phyloP scores from a whole-genome alignment of 1,139 yeast genomes.

The Zygoascus meyerae region DNA sequence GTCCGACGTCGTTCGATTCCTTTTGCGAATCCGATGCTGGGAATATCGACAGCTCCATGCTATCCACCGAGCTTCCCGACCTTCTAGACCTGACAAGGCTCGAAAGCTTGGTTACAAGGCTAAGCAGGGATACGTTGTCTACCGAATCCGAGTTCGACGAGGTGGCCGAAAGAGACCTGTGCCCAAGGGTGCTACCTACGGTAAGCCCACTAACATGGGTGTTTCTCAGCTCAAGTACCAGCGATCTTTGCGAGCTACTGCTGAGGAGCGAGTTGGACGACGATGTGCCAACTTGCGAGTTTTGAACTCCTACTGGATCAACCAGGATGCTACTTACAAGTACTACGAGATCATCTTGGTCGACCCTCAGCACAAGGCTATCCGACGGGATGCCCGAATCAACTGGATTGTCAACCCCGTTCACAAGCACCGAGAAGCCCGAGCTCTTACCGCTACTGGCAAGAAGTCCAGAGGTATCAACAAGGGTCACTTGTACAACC shows the following conservation, averaged over 20 bases:
- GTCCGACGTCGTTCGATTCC: slow-evolving; percentile 98
- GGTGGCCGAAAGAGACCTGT: slow-evolving; percentile 99
- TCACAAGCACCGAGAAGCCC: slow-evolving; percentile 99
- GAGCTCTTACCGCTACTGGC: slow-evolving; percentile 98
- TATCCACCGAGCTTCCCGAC: slow-evolving; percentile 98
- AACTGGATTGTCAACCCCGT: slow-evolving; percentile 99
- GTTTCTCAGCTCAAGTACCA: slow-evolving; percentile 99
- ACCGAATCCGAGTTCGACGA: slow-evolving; percentile 99
- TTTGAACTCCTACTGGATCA: slow-evolving; percentile 98
- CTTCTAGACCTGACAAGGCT: slow-evolving; percentile 99
- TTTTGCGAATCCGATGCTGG: slow-evolving; percentile 99
- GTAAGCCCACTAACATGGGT: slow-evolving; percentile 99
- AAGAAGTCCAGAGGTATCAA: slow-evolving; percentile 99
- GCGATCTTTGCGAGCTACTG: slow-evolving; percentile 95
- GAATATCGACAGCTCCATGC: slow-evolving; percentile 99
- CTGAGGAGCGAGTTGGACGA: slow-evolving; percentile 99
- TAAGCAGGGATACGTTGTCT: slow-evolving; percentile 98
- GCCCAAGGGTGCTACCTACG: slow-evolving; percentile 99
- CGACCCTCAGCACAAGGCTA: slow-evolving; percentile 97
- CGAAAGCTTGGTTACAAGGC: slow-evolving; percentile 99
- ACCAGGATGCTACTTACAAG: slow-evolving; percentile 99
- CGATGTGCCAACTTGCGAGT: slow-evolving; percentile 99
- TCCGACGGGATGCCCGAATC: slow-evolving; percentile 97
- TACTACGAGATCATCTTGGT: slow-evolving; percentile 96
- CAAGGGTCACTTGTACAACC: slow-evolving; percentile 99